Evolutionary conservation across 768 basidiomycete genomes (phyloP), one percentile per base, ranked within the genome.

Genomic region (Leccinum incarnatum): DNA sequence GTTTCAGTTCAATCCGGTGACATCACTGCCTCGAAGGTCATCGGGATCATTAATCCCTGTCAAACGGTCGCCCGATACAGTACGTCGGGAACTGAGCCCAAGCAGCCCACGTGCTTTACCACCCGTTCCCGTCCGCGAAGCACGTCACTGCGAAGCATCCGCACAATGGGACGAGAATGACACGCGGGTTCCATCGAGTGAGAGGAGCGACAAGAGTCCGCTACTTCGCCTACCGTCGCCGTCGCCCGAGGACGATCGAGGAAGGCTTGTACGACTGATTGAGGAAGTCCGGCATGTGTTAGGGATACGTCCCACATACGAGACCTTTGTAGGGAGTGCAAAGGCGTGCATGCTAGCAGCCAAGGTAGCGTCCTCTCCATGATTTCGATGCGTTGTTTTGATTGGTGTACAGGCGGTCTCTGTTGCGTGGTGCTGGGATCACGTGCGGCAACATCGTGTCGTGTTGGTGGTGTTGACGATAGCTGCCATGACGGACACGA

Each of bases 401-500:
- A 62, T 25, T 47, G 23, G 8, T 37, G 15, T n/a, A 0, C 52
- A 71, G 67, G 65, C 74, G 7, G 55, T 72, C 36, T 75, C 69
- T 12, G 40, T 69, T 21, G 56, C 58, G 15, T 63, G 62, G 14
- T 59, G 46, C 23, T 71, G 66, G 63, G 64, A 67, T 15, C 32
- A 53, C 7, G 34, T 73, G 55, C 72, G 45, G 30, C 68, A 67
- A 7, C 70, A 70, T 37, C 65, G 69, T 2, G 54, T 69, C 27
- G 53, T 74, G 4, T 49, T 73, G 54, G 69, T 57, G 0, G 54
- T 66, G 14, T 66, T 78, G 40, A 68, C 75, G 8, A 60, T 65
- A 1, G 72, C 78, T 2, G 80, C 80, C 2, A 64, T 82, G 27
- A 57, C 72, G 21, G 83, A 84, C 69, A 80, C 78, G 12, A 71